Base-by-base conservation (phyloP, 2,329 filamentous ascomycete genomes). In the Neobulgaria alba region DNA sequence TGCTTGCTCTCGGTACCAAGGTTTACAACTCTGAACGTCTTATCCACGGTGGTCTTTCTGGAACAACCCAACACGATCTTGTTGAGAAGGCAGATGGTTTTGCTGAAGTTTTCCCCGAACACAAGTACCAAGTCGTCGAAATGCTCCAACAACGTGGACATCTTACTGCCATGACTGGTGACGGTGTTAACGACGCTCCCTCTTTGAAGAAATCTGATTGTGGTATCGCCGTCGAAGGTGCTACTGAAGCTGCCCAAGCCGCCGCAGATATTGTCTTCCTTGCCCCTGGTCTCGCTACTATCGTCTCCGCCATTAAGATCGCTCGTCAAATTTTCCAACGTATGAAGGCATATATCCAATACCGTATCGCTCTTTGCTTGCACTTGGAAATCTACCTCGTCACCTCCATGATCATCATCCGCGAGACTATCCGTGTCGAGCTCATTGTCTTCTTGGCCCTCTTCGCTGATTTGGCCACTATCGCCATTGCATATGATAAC, bases 271-370 rank as follows among this genome's bases (percentile, higher is more conserved):
- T 94, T 57, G 87, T 95, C 57, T 94, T 94, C 76, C 79, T 94
- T 61, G 86, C 85, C 51, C 86, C 87, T 38, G 88, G 87, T 73
- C 79, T 94, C 46, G 88, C 85, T 64, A 85, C 87, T 49, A 93
- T 94, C 63, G 92, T 94, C 57, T 86, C 92, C 62, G 86, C 87
- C 45, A 77, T 94, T 56, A 94, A 94, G 72, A 93, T 85, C 53
- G 90, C 86, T 20, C 85, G 88, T 59, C 87, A 93, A 67, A 94
- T 95, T 65, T 94, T 94, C 75, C 87, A 94, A 69, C 85, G 88
- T 60, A 94, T 95, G 87, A 92, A 94, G 69, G 84, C 87, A 48
- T 95, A 94, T 69, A 86, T 95, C 51, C 84, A 93, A 61, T 94
- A 94, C 73, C 85, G 88, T 76, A 94, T 95, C 59, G 87, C 88